Percentiles rank a stretch among this genome's conserved stretches.
Conservation (phyloP, 306 rosid species). For the Fragaria nilgerrensis region DNA sequence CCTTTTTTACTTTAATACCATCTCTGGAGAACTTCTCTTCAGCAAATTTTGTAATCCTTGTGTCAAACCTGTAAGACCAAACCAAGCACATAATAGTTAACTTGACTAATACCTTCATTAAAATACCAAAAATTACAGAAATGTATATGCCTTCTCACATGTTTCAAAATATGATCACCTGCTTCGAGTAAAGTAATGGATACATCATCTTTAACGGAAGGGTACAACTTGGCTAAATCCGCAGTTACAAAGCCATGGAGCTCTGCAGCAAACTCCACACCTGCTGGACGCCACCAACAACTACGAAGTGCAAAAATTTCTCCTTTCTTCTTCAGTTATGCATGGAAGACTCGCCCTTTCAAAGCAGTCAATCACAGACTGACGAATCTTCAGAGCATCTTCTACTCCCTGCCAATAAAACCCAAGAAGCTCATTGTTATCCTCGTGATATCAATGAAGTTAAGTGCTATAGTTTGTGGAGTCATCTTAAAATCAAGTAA, state of each 20-base stretch:
- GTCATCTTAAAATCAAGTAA: not conserved
- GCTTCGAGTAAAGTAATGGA: slow-evolving; percentile 75
- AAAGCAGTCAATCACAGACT: slow-evolving; percentile 66
- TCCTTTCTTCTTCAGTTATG: slow-evolving; percentile 70
- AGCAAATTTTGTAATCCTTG: slow-evolving; percentile 73
- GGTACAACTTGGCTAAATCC: slow-evolving; percentile 63
- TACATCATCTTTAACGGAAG: slow-evolving; percentile 48
- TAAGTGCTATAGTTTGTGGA: not conserved
- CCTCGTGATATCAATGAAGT: not conserved
- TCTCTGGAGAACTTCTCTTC: slow-evolving; percentile 71
- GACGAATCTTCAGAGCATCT: slow-evolving; percentile 78
- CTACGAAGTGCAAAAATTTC: slow-evolving; percentile 73
- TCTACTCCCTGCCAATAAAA: slow-evolving; percentile 64
- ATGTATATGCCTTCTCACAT: slow-evolving; percentile 44
- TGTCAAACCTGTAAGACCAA: slow-evolving; percentile 60
- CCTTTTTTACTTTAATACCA: slow-evolving; percentile 72
- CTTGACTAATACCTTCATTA: not conserved
- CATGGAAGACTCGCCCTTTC: slow-evolving; percentile 73
- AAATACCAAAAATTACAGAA: not conserved
- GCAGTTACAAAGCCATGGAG: slow-evolving; percentile 80
- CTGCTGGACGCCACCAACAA: slow-evolving; percentile 89
- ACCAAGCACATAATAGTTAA: not conserved
- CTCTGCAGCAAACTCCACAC: slow-evolving; percentile 85
- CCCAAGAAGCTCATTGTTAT: not conserved
- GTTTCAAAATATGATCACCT: slow-evolving; percentile 66